phyloP scores from a whole-genome alignment of 495 filamentous ascomycete genomes.

The Penicillium manginii region DNA sequence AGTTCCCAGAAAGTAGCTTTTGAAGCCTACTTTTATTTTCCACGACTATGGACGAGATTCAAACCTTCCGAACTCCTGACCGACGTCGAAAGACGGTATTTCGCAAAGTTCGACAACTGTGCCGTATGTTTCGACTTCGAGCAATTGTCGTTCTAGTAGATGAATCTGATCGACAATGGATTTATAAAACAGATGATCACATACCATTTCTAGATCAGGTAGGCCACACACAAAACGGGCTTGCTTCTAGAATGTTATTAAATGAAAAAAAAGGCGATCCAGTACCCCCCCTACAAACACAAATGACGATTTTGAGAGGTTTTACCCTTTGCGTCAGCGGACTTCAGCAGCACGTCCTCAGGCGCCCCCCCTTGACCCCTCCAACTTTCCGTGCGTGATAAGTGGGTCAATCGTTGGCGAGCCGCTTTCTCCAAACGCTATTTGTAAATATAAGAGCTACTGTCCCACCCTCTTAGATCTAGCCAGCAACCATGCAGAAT shows the following conservation, averaged over 20 bases:
- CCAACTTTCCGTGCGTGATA: constrained; percentile 2
- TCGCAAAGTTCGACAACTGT: constrained; percentile 20
- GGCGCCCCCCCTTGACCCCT: not conserved
- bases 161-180: constrained; percentile 10
- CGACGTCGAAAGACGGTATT: constrained; percentile 17
- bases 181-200: constrained; percentile 20
- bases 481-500: not conserved
- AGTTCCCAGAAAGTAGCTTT: not conserved
- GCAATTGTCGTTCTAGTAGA: constrained; percentile 13
- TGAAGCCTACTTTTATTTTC: not conserved
- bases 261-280: constrained; percentile 4
- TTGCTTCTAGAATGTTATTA: not conserved
- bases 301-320: constrained; percentile 10
- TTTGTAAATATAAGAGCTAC: not conserved
- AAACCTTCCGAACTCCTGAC: constrained; percentile 8
- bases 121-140: constrained; percentile 7
- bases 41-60: not conserved
- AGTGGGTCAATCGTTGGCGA: constrained; percentile 7
- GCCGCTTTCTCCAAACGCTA: too few relatives aligned
- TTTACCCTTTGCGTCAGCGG: not conserved
- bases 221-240: not conserved
- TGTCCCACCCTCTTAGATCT: not conserved
- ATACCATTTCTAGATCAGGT: constrained; percentile 12
- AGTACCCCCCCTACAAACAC: constrained; percentile 3
- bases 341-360: not conserved